phyloP scores from a whole-genome alignment of 768 basidiomycete species.

The Suillus occidentalis region DNA sequence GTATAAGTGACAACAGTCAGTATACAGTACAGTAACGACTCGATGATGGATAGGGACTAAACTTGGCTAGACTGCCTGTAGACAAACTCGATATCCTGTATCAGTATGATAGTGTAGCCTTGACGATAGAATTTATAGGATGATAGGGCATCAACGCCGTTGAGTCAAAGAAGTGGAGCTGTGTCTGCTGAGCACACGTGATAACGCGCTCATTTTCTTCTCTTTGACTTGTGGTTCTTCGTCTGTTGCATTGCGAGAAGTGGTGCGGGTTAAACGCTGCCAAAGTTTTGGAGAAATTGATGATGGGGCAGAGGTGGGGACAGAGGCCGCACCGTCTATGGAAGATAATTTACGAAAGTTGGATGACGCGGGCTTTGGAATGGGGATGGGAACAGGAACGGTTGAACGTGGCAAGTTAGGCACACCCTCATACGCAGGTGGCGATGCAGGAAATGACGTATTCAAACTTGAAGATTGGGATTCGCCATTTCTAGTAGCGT shows the following conservation, averaged over 20 bases:
- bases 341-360: slow-evolving; percentile 2
- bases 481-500: not conserved
- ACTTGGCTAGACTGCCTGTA: not conserved
- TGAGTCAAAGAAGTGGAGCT: slow-evolving; percentile 11
- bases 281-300: slow-evolving; percentile 21
- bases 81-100: not conserved
- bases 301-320: slow-evolving; percentile 6
- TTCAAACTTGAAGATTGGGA: not conserved
- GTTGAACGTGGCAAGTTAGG: not conserved
- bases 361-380: not conserved
- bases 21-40: not conserved
- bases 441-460: not conserved
- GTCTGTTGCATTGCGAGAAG: slow-evolving; percentile 17
- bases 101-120: not conserved
- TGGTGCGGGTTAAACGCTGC: slow-evolving; percentile 21
- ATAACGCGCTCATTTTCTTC: slow-evolving; percentile 17
- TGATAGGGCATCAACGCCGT: not conserved
- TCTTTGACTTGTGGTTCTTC: slow-evolving; percentile 14
- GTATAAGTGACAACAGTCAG: not conserved
- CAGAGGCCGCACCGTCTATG: not conserved
- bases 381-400: slow-evolving; percentile 9
- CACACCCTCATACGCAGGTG: not conserved
- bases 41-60: not conserved
- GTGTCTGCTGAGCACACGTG: slow-evolving; percentile 23
- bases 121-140: not conserved